These are phyloP conservation scores for Pseudonitzschia multiseries DNA, from an alignment of 108 stramenopile genomes.

Conservation along the genomic window DNA sequence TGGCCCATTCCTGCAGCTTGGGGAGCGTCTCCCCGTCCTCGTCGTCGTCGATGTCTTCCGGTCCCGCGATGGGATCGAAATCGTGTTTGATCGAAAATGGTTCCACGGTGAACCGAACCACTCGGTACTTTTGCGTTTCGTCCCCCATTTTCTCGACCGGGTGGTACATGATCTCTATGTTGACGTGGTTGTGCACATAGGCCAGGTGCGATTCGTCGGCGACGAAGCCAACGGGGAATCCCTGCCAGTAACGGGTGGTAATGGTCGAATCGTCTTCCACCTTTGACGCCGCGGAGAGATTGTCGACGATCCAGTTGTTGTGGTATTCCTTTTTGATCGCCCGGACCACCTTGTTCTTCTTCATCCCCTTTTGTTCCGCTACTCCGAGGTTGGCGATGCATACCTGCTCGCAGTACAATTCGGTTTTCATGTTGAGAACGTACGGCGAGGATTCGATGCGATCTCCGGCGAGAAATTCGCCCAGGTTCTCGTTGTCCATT, in stretches of 20 bases:
- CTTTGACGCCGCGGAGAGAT: conserved; percentile 87
- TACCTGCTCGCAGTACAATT: conserved; percentile 91
- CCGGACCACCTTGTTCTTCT: conserved; percentile 76
- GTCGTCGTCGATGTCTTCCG: conserved; percentile 49
- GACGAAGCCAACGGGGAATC: conserved; percentile 94
- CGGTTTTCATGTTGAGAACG: conserved; percentile 91
- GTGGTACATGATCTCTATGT: conserved; percentile 93
- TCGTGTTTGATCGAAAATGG: conserved; percentile 95
- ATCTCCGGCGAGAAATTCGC: conserved; percentile 96
- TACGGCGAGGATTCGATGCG: conserved; percentile 97
- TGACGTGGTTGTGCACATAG: conserved; percentile 95
- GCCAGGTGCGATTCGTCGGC: conserved; percentile 62
- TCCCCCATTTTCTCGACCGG: conserved; percentile 62
- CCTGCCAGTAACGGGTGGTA: conserved; percentile 86
- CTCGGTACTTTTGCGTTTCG: conserved; percentile 71
- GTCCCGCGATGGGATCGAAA: conserved; percentile 48
- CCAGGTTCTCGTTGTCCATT: conserved; percentile 94
- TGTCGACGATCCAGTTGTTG: conserved; percentile 98
- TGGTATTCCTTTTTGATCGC: conserved; percentile 94
- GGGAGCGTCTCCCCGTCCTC: conserved; percentile 6
- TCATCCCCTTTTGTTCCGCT: conserved; percentile 61
- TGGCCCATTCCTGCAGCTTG: conserved; percentile 34
- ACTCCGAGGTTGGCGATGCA: conserved; percentile 82
- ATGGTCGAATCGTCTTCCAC: conserved; percentile 69
- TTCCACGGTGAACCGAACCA: conserved; percentile 95